Conservation (phyloP, 2,329 filamentous ascomycete genomes). For the Colletotrichum scovillei region DNA sequence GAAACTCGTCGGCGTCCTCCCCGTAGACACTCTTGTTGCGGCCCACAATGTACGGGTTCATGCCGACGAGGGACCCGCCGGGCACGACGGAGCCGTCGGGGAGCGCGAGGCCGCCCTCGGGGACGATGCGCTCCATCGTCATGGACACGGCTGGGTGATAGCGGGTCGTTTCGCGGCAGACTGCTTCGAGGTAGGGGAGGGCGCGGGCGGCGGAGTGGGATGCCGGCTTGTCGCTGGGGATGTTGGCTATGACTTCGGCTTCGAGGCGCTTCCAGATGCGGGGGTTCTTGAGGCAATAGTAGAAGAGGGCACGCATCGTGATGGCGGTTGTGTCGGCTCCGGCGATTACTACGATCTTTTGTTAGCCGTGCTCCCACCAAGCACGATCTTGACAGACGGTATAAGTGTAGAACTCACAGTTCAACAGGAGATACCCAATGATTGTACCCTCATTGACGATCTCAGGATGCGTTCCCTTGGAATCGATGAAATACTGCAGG, state of each 20-base stretch:
- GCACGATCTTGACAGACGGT: too few relatives aligned
- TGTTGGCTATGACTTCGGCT: too few relatives aligned
- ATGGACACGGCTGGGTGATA: constrained; percentile 36
- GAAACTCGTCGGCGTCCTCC: constrained; percentile 54
- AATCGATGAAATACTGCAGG: constrained; percentile 48
- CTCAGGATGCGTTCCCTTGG: constrained; percentile 46
- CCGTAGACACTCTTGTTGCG: constrained; percentile 56
- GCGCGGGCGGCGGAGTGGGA: too few relatives aligned
- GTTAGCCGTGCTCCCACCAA: too few relatives aligned
- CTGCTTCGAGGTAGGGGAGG: too few relatives aligned
- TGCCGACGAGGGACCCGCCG: constrained; percentile 51
- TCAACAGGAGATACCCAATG: constrained; percentile 44
- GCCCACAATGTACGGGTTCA: constrained; percentile 53
- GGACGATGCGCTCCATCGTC: constrained; percentile 62
- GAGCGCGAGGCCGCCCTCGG: constrained; percentile 36
- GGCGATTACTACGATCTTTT: too few relatives aligned
- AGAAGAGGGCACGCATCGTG: too few relatives aligned
- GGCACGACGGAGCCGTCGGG: constrained; percentile 42
- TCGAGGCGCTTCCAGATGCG: too few relatives aligned
- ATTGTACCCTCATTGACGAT: constrained; percentile 48
- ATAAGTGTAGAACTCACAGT: constrained; percentile 31
- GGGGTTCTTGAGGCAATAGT: too few relatives aligned
- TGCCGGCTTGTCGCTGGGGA: too few relatives aligned
- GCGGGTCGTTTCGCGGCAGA: too few relatives aligned
- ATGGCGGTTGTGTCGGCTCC: too few relatives aligned